Conservation (phyloP, 2,329 filamentous ascomycete species). For the Neofusicoccum kwambonambiense region DNA sequence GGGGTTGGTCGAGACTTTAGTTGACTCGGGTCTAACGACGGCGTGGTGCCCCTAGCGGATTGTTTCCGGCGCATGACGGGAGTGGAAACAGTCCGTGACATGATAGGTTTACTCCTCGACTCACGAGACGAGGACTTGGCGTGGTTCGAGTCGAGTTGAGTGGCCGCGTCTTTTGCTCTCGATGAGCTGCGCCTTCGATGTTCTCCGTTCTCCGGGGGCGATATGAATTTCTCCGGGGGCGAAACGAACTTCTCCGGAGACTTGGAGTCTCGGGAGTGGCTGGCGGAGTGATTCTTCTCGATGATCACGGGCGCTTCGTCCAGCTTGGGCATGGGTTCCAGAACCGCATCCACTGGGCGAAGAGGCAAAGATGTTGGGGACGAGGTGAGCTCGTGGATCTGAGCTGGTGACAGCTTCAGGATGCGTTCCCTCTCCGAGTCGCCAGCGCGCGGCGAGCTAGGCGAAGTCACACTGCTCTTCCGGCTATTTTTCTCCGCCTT, state of each 20-base stretch:
- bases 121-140: background rate
- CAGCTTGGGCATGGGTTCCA: slow-evolving; percentile 28
- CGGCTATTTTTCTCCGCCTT: background rate
- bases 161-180: background rate
- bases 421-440: slow-evolving; percentile 33
- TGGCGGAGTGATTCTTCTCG: background rate
- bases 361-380: slow-evolving; percentile 56
- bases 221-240: background rate
- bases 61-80: slow-evolving; percentile 38
- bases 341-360: slow-evolving; percentile 41
- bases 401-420: slow-evolving; percentile 53
- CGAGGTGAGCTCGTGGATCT: slow-evolving; percentile 55
- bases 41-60: slow-evolving; percentile 22
- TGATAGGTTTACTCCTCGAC: background rate
- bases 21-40: slow-evolving; percentile 1
- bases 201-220: slow-evolving; percentile 7
- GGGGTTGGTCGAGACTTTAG: slow-evolving; percentile 27
- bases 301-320: slow-evolving; percentile 12
- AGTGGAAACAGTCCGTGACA: slow-evolving; percentile 27
- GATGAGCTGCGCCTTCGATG: slow-evolving; percentile 9
- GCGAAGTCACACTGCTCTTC: slow-evolving; percentile 8
- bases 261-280: background rate
- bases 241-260: slow-evolving; percentile 3
- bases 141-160: background rate
- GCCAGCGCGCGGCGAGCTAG: background rate